Conservation (phyloP, 2,329 filamentous ascomycete genomes). For the Xylaria hypoxylon region DNA sequence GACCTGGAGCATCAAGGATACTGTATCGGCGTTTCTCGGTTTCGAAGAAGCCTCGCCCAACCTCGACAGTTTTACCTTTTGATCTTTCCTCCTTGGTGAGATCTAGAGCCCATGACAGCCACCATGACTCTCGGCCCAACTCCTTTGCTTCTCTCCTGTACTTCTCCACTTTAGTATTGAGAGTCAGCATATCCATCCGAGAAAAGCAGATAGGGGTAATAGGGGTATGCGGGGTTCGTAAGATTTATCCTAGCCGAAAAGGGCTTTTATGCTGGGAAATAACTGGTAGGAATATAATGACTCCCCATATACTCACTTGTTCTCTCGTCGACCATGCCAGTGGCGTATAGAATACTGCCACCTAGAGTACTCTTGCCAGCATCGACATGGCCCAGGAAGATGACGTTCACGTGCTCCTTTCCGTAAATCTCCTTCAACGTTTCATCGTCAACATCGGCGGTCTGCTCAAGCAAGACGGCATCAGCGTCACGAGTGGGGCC, state of each 20-base stretch:
- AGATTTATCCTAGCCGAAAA: neutral
- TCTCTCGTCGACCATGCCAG: slow-evolving; percentile 99
- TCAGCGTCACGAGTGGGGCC: slow-evolving; percentile 75
- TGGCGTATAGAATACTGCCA: slow-evolving; percentile 90
- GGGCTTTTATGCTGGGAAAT: too few species aligned
- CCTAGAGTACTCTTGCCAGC: slow-evolving; percentile 97
- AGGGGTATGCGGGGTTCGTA: neutral
- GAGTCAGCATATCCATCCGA: slow-evolving; percentile 15
- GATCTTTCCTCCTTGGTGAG: slow-evolving; percentile 94
- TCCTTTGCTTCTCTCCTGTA: slow-evolving; percentile 98
- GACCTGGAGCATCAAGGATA: slow-evolving; percentile 94
- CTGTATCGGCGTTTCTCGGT: slow-evolving; percentile 96
- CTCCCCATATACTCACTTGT: slow-evolving; percentile 59
- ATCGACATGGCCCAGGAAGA: slow-evolving; percentile 98
- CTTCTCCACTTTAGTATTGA: slow-evolving; percentile 75
- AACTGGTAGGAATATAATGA: neutral
- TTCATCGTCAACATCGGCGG: slow-evolving; percentile 75
- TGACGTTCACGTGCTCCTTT: slow-evolving; percentile 93
- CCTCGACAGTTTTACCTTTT: slow-evolving; percentile 98
- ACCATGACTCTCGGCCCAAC: slow-evolving; percentile 96
- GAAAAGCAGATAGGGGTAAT: neutral
- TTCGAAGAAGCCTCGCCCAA: slow-evolving; percentile 95
- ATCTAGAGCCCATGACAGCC: slow-evolving; percentile 97
- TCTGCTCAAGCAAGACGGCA: slow-evolving; percentile 84
- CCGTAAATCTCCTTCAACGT: slow-evolving; percentile 96